Conservation (phyloP, 352 stramenopile genomes). For the Peronospora destructor region DNA sequence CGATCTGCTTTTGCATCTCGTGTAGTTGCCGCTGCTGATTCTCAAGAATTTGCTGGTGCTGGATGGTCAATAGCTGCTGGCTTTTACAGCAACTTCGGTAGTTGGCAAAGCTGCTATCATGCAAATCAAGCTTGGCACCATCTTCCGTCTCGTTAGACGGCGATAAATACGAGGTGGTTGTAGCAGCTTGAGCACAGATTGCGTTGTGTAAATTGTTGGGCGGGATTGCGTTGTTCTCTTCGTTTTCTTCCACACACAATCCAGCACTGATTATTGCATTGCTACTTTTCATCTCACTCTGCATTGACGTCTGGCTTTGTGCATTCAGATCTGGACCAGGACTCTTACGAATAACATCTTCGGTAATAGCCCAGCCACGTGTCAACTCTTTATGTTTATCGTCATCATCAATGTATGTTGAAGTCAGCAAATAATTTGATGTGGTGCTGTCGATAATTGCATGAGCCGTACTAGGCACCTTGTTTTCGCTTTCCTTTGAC, state of each 20-base stretch:
- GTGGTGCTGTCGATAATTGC: conserved; percentile 2
- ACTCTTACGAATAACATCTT: conserved; percentile 10
- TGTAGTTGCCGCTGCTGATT: conserved; percentile 65
- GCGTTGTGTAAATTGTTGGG: conserved; percentile 6
- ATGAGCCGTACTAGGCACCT: conserved; percentile 1
- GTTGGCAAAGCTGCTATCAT: conserved; percentile 11
- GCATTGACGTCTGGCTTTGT: conserved; percentile 2
- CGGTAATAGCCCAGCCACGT: conserved; percentile 27
- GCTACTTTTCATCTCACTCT: conserved; percentile 5
- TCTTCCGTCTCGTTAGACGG: conserved; percentile 9
- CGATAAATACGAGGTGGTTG: not conserved
- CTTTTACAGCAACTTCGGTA: conserved; percentile 52
- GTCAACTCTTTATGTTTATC: conserved; percentile 12
- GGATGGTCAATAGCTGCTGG: conserved; percentile 56
- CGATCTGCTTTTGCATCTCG: conserved; percentile 70
- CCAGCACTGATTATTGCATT: not conserved
- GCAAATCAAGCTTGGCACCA: conserved; percentile 5
- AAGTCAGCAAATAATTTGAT: not conserved
- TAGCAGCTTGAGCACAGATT: conserved; percentile 1
- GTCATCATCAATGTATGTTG: conserved; percentile 2
- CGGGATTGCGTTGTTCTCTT: conserved; percentile 4
- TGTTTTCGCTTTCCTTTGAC: conserved; percentile 1
- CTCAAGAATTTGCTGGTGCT: conserved; percentile 74
- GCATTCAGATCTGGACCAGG: conserved; percentile 4
- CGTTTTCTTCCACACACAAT: not conserved